Evolutionary conservation across 2,329 filamentous ascomycete species (phyloP), one percentile per base, ranked within the genome.

Genomic region (Alternaria arborescens): DNA sequence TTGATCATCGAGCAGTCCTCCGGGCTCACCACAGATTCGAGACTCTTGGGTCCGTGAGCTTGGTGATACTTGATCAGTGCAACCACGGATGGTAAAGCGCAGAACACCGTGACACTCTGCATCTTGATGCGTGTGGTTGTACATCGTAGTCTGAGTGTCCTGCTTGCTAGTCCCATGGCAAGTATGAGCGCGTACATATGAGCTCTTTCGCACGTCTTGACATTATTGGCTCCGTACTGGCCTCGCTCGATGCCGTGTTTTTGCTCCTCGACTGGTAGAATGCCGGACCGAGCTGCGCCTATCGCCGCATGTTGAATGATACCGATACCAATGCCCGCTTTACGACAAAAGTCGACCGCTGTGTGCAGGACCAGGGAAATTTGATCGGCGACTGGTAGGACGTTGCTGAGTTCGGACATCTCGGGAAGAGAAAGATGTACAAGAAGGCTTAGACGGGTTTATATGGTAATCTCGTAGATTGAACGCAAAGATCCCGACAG

Each of bases 121-220:
- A 60, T 28, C 28, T 55, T 55, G 40, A 60, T 50, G 53, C 28
- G 30, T 18, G 12, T 36, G 32, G 47, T 40, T 28, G 47, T 51
- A 40, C 47, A 51, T 58, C 41, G 44, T 56, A 32, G 59, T 52
- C 53, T 65, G 50, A 65, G 12, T 55, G 62, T 65, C 47, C 53
- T 52, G 5, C 56, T 53, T 26, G 62, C 53, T 38, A 62, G 53
- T 38, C 56, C 56, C 50, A 60, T 58, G 36, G 62, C 56, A 60
- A 47, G 51, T 54, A 62, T 22, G 26, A 65, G 26, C 28, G 55
- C 62, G 55, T 60, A 59, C 53, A 65, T 62, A 34, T 55, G 50
- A 60, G 59, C 53, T 65, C 53, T 62, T 61, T 65, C 50, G 42
- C 34, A 38, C 30, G 59, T 62, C 41, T 53, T 58, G 53, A 65